These are phyloP conservation scores for Plasmopara muralis DNA, from an alignment of 352 stramenopile species.

Conservation along the genomic window DNA sequence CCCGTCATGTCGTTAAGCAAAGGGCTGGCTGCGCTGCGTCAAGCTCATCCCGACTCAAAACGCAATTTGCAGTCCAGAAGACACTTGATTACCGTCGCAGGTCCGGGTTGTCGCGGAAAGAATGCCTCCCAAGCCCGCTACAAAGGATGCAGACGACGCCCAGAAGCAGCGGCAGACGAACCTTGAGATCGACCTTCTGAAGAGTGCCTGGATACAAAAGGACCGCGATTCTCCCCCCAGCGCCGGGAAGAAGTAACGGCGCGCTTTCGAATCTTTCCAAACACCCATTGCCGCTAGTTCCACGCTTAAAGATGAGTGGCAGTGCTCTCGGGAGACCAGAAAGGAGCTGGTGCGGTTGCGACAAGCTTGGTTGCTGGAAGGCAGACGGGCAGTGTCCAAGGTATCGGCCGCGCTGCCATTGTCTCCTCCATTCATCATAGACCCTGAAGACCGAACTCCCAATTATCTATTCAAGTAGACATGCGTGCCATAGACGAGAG, in stretches of 20 bases:
- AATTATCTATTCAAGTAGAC: conserved; percentile 30
- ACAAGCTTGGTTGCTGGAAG: conserved; percentile 4
- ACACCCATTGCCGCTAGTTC: neutral
- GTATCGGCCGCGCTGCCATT: conserved; percentile 7
- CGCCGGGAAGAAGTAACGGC: conserved; percentile 24
- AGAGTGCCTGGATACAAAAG: conserved; percentile 56
- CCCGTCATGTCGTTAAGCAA: conserved; percentile 27
- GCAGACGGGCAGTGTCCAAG: conserved; percentile 11
- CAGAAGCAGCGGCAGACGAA: conserved; percentile 59
- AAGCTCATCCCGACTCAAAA: conserved; percentile 30
- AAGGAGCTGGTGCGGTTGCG: conserved; percentile 21
- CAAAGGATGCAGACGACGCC: conserved; percentile 29
- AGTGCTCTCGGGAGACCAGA: conserved; percentile 9
- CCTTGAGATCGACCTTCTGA: conserved; percentile 58
- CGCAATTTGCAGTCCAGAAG: conserved; percentile 28
- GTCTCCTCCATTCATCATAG: conserved; percentile 12
- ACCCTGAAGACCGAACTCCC: conserved; percentile 1
- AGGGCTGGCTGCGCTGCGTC: conserved; percentile 13
- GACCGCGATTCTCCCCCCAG: conserved; percentile 37
- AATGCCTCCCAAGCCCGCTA: conserved; percentile 29
- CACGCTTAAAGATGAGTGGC: conserved; percentile 12
- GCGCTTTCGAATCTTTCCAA: conserved; percentile 1
- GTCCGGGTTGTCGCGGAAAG: conserved; percentile 10
- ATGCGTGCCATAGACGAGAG: conserved; percentile 16
- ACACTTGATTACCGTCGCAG: conserved; percentile 17